These are phyloP conservation scores for Hypoxylon sp. DNA, from an alignment of 2,329 filamentous ascomycete genomes.

Conservation along the genomic window DNA sequence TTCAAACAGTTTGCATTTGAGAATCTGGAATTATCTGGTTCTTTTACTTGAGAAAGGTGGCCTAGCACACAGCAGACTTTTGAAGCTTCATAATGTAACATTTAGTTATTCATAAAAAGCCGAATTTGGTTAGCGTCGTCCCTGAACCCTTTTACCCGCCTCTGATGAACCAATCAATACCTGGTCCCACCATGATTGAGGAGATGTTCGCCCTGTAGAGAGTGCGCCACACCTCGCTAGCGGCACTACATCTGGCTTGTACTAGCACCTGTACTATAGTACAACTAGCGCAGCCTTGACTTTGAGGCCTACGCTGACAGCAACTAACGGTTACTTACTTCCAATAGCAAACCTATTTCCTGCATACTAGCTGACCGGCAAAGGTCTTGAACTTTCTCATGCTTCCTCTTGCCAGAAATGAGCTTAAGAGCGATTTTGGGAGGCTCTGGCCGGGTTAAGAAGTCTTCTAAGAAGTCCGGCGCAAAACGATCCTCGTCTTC, in stretches of 20 bases:
- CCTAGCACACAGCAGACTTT: conserved; percentile 28
- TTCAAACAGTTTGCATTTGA: conserved; percentile 21
- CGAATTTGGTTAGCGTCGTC: conserved; percentile 28
- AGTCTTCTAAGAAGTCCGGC: conserved; percentile 47
- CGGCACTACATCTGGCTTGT: conserved; percentile 9
- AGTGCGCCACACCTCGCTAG: conserved; percentile 15
- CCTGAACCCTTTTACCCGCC: conserved; percentile 13
- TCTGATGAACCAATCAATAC: conserved; percentile 23
- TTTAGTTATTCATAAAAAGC: conserved; percentile 39
- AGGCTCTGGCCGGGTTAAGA: conserved; percentile 55
- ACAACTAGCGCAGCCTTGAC: conserved; percentile 12
- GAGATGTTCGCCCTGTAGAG: not conserved
- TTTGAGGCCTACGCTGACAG: conserved; percentile 10
- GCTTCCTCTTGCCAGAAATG: conserved; percentile 46
- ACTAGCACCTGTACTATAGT: not conserved
- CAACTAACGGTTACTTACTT: conserved; percentile 13
- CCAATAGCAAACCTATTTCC: conserved; percentile 4
- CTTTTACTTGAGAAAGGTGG: conserved; percentile 5
- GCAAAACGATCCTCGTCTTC: conserved; percentile 46
- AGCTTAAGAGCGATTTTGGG: conserved; percentile 53
- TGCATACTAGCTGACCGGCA: not conserved
- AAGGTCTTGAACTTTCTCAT: conserved; percentile 42
- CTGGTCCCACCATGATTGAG: not conserved
- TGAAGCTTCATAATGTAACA: conserved; percentile 39
- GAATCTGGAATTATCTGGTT: conserved; percentile 7